phyloP scores from a whole-genome alignment of 768 basidiomycete species.

The Lentinula boryana region DNA sequence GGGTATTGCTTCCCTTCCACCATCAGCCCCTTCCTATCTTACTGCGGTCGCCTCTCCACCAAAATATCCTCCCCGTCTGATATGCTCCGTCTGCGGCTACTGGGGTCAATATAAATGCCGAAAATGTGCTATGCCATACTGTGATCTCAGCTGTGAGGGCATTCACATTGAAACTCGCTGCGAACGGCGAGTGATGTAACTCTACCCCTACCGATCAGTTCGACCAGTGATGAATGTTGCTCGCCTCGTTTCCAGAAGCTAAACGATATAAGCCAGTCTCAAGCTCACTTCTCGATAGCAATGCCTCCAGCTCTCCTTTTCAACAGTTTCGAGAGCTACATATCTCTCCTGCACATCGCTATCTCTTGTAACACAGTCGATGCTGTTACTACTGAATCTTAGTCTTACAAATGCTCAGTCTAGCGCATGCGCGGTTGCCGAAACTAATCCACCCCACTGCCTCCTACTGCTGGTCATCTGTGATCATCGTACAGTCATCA shows the following conservation, averaged over 20 bases:
- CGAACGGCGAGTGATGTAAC: constrained; percentile 61
- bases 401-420: constrained; percentile 14
- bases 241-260: not conserved
- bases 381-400: no score
- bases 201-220: no score
- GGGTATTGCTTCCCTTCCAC: constrained; percentile 53
- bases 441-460: no score
- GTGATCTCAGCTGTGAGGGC: constrained; percentile 64
- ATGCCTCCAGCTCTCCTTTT: no score
- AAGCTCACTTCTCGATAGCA: no score
- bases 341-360: no score
- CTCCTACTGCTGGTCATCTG: no score
- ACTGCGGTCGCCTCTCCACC: constrained; percentile 59
- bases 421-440: no score
- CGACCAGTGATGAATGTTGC: constrained; percentile 19
- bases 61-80: constrained; percentile 55
- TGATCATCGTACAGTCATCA: no score
- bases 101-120: constrained; percentile 77
- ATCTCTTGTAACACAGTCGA: no score
- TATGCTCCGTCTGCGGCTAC: constrained; percentile 87
- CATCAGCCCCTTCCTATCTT: constrained; percentile 60
- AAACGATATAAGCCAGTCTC: no score
- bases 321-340: no score
- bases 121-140: constrained; percentile 72
- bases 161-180: constrained; percentile 80